Conservation (phyloP, 164 flowering plant species). For the Houttuynia cordata region DNA sequence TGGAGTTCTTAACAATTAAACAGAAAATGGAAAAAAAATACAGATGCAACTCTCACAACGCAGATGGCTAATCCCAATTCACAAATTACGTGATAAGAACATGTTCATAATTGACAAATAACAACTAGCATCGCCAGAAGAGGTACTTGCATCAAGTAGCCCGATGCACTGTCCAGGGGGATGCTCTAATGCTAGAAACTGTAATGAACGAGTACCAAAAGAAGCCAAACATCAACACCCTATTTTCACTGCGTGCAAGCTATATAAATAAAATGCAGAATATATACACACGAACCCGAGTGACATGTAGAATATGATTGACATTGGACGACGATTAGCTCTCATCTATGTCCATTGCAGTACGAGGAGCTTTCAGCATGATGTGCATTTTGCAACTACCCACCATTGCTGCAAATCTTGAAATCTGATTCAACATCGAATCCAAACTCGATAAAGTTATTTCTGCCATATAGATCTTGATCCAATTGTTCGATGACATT, state of each 20-base stretch:
- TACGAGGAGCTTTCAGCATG: not conserved
- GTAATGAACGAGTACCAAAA: no score
- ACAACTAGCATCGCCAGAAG: no score
- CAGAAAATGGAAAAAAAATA: no score
- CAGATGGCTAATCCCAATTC: no score
- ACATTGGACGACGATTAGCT: not conserved
- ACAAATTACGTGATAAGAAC: no score
- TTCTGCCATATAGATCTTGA: constrained; percentile 13
- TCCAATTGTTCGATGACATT: constrained; percentile 18
- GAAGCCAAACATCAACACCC: no score
- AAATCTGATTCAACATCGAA: constrained; percentile 10
- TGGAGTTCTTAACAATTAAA: no score
- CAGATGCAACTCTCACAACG: no score
- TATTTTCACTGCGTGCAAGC: not conserved
- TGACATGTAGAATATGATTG: constrained; percentile 3
- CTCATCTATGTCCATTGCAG: not conserved
- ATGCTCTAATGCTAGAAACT: no score
- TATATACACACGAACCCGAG: constrained; percentile 7
- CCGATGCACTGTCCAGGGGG: no score
- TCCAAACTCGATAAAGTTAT: constrained; percentile 10
- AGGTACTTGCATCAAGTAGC: no score
- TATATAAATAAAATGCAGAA: not conserved
- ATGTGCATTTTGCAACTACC: constrained; percentile 4
- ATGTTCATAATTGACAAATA: no score
- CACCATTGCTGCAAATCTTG: constrained; percentile 8